Conservation (phyloP, 495 filamentous ascomycete genomes). For the Glonium stellatum region DNA sequence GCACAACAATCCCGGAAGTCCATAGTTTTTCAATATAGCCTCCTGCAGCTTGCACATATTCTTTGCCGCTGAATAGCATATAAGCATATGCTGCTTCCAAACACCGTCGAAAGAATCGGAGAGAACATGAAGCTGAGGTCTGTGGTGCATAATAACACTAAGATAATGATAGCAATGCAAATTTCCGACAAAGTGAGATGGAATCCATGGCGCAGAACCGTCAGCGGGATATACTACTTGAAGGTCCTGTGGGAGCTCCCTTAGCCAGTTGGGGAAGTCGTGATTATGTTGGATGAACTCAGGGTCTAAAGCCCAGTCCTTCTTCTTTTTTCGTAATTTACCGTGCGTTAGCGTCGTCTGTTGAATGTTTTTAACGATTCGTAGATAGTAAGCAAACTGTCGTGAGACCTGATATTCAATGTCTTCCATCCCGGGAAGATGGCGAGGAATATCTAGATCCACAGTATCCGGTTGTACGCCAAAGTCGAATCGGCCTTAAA, state of each 20-base stretch:
- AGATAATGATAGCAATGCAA: conserved; percentile 91
- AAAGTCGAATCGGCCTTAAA: conserved; percentile 71
- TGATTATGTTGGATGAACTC: conserved; percentile 73
- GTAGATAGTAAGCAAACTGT: conserved; percentile 74
- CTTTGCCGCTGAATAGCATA: conserved; percentile 84
- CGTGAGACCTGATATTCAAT: conserved; percentile 70
- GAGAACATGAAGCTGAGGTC: conserved; percentile 69
- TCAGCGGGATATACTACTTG: conserved; percentile 71
- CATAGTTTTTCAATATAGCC: conserved; percentile 68
- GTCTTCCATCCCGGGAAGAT: conserved; percentile 61
- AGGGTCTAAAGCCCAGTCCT: conserved; percentile 85
- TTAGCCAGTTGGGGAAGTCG: conserved; percentile 65
- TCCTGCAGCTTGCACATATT: conserved; percentile 87
- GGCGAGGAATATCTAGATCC: conserved; percentile 61
- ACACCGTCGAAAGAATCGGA: conserved; percentile 70
- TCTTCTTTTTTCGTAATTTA: conserved; percentile 67
- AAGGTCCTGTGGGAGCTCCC: conserved; percentile 70
- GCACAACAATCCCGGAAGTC: conserved; percentile 73
- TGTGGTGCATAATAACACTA: conserved; percentile 77
- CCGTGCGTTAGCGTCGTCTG: conserved; percentile 67
- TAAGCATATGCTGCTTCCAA: conserved; percentile 82
- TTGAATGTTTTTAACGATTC: conserved; percentile 70
- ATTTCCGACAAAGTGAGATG: conserved; percentile 85
- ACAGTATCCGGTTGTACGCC: conserved; percentile 68
- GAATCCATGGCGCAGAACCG: conserved; percentile 75